phyloP scores from a whole-genome alignment of 495 filamentous ascomycete species.

The Chaetomidium leptoderma region DNA sequence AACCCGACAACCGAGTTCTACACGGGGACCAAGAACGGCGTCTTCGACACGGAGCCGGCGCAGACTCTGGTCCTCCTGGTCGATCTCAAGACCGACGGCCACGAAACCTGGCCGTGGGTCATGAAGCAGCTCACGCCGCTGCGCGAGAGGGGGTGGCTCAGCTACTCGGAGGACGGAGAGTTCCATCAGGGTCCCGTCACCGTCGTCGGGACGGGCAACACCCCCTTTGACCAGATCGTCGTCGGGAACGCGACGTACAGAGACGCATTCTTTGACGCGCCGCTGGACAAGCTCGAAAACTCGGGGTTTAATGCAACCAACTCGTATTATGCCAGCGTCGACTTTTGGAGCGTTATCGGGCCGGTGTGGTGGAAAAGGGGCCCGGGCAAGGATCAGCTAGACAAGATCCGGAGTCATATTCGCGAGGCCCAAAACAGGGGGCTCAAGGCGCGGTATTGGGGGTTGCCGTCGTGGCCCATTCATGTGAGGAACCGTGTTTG shows the following conservation, averaged over 20 bases:
- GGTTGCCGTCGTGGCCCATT: constrained; percentile 72
- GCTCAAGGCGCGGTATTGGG: constrained; percentile 74
- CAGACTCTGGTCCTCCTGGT: constrained; percentile 68
- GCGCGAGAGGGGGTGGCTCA: constrained; percentile 57
- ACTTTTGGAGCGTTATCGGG: constrained; percentile 46
- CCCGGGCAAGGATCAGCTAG: constrained; percentile 51
- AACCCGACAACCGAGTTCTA: constrained; percentile 49
- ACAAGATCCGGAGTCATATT: constrained; percentile 59
- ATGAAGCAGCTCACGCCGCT: constrained; percentile 61
- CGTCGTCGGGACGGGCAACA: constrained; percentile 74
- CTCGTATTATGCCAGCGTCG: constrained; percentile 52
- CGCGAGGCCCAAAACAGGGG: constrained; percentile 64
- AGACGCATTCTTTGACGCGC: constrained; percentile 67
- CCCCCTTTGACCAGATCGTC: constrained; percentile 60
- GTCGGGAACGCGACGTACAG: constrained; percentile 47
- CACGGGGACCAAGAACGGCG: constrained; percentile 45
- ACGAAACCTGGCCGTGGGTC: constrained; percentile 51
- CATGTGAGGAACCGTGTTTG: constrained; percentile 68
- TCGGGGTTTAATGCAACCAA: constrained; percentile 44
- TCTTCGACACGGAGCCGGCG: constrained; percentile 56
- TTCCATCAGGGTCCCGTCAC: constrained; percentile 59
- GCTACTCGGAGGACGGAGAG: constrained; percentile 51
- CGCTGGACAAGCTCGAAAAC: constrained; percentile 42
- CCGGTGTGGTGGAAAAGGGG: constrained; percentile 38
- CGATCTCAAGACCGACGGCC: constrained; percentile 60